A percentile compares a stretch with the other conserved stretches of the same genome.
Conservation (phyloP, 345 rosid species). For the Linum tenue region DNA sequence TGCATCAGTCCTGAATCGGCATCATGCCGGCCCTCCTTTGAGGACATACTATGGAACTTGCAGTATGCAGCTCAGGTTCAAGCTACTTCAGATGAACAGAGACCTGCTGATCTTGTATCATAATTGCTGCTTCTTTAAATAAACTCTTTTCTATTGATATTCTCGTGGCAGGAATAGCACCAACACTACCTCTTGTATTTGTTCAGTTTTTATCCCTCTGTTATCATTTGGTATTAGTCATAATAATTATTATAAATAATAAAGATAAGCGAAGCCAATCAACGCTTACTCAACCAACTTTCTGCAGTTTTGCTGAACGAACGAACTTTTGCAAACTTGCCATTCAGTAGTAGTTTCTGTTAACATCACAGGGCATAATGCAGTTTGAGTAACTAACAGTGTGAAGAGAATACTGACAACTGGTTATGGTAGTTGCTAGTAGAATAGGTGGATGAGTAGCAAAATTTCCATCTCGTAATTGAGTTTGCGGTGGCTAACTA, state of each 20-base stretch:
- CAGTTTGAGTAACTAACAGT: no score
- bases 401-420: no score
- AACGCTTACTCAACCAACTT: neutral
- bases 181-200: neutral
- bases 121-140: neutral
- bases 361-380: no score
- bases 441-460: no score
- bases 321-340: no score
- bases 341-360: no score
- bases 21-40: conserved; percentile 38
- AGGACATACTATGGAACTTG: conserved; percentile 47
- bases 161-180: conserved; percentile 3
- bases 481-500: no score
- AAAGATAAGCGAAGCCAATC: conserved; percentile 1
- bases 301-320: neutral
- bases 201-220: neutral
- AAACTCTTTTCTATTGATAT: neutral
- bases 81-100: conserved; percentile 27
- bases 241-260: neutral
- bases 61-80: conserved; percentile 49
- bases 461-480: no score
- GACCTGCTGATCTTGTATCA: neutral
- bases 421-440: no score
- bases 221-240: neutral
- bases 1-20: conserved; percentile 33